Base-by-base conservation (phyloP, 306 rosid species). In the Styphnolobium japonicum region DNA sequence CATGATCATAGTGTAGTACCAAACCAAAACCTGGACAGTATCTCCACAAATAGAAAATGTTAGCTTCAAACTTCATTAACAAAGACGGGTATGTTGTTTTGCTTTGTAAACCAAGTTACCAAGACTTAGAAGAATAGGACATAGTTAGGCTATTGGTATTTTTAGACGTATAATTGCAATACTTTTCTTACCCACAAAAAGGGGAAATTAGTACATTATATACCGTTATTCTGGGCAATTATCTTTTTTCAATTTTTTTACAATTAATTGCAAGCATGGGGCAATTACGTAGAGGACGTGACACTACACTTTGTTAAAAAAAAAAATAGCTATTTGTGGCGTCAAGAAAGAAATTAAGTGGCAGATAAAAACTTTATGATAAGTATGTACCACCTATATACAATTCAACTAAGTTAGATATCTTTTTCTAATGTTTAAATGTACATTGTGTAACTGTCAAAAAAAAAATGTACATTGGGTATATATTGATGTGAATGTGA, bases 21-120 rank as follows among this genome's bases (percentile, higher is more conserved):
- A 21, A 66, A 40, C 53, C 36, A 66, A 40, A 66, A 66, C 11
- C 31, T 64, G 18, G 23, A 18, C 56, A 39, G 27, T 16, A 3
- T 55, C 67, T 73, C 40, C 40, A n/a, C 27, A 5, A 40, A 73
- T 19, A 10, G 2, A 15, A 53, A 55, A 40, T 4, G 68, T 46
- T 76, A 48, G 52, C 64, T 63, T 52, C 46, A 49, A 63, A 63
- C 7, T 43, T 45, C 71, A 7, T 61, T 75, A 61, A 75, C 70
- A 60, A 60, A 21, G 58, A 43, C 22, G 78, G 58, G 1, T 27
- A 10, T 43, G 8, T 37, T 5, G 42, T 22, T 40, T 25, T 21
- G n/a, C 57, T 39, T 57, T 74, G 29, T 25, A n/a, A 40, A 42
- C 11, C 31, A 39, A 52, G 58, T 52, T 52, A 52, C 11, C 25